Evolutionary conservation across 192 early-diverging fungal species (phyloP), one percentile per base, ranked within the genome.

Genomic region (Chytriomyces confervae): DNA sequence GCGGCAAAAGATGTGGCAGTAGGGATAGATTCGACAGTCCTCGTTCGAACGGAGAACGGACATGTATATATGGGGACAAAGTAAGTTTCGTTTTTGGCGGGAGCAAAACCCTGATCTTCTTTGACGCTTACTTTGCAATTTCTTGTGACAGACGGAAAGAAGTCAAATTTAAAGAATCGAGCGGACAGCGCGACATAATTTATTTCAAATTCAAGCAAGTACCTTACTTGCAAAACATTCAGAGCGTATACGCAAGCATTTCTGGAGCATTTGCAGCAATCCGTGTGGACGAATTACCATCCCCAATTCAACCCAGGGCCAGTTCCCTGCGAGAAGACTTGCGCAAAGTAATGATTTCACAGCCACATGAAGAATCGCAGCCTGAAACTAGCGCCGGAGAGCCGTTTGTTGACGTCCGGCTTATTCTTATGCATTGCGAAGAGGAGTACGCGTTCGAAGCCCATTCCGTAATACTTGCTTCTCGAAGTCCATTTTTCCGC

Each of bases 231-330:
- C 89, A 93, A 69, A 87, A 92, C 67, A 78, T 88, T 45, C 75
- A 84, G 5, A 69, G 78, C 27, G 91, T 93, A 3, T 80, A 64
- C 24, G 90, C 91, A 2, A 91, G 85, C 69, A 79, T 87, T 45
- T 85, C 83, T 24, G 93, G 92, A 10, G 87, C 89, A 6, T 93
- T 86, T 84, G 92, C 84, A 23, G 90, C 89, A 1, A 11, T 93
- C 5, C 81, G 92, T 20, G 80, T 84, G 11, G 91, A 92, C 50
- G 65, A 73, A 7, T 29, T 80, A 5, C 83, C 89, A 16, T 76
- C 67, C 1, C 74, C 79, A 13, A 74, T 83, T 18, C 10, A 44
- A 3, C 50, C 84, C 5, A 66, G 75, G 0, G 57, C 69, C 6
- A 76, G 66, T 24, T 68, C 77, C 27, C 68, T 91, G 9, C 77